These are phyloP conservation scores for Aphanomyces cochlioides DNA, from an alignment of 352 stramenopile genomes.

Conservation along the genomic window DNA sequence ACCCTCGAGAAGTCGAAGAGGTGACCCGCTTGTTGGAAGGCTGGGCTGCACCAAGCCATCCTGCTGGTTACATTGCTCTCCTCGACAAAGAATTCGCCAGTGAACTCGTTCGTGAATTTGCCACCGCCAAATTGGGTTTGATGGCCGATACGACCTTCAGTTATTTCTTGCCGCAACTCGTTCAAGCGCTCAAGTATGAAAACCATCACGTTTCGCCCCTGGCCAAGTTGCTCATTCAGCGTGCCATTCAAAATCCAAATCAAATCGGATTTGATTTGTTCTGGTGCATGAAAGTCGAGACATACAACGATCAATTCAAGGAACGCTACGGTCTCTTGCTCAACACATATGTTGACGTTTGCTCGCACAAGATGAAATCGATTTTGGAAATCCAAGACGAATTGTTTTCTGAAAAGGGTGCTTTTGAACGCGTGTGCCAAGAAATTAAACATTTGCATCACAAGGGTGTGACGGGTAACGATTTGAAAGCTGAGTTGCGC, in stretches of 20 bases:
- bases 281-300: constrained; percentile 88
- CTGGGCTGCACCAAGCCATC: constrained; percentile 67
- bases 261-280: constrained; percentile 88
- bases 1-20: constrained; percentile 69
- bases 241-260: constrained; percentile 85
- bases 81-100: constrained; percentile 80
- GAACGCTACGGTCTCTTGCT: constrained; percentile 81
- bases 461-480: constrained; percentile 59
- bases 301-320: constrained; percentile 76
- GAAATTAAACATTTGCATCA: constrained; percentile 82
- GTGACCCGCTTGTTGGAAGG: constrained; percentile 55
- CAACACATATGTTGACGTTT: constrained; percentile 81
- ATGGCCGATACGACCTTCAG: constrained; percentile 87
- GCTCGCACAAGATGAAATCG: constrained; percentile 87
- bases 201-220: constrained; percentile 79
- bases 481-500: constrained; percentile 80
- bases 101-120: constrained; percentile 68
- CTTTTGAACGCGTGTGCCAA: constrained; percentile 78
- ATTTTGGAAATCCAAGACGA: constrained; percentile 89
- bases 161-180: constrained; percentile 85
- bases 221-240: constrained; percentile 72
- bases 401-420: constrained; percentile 76
- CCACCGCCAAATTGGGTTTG: constrained; percentile 61
- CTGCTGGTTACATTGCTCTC: constrained; percentile 83
- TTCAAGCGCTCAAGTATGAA: constrained; percentile 88